Evolutionary conservation across 805 yeast species (phyloP).

Genomic region (Wickerhamomyces hampshirensis): DNA sequence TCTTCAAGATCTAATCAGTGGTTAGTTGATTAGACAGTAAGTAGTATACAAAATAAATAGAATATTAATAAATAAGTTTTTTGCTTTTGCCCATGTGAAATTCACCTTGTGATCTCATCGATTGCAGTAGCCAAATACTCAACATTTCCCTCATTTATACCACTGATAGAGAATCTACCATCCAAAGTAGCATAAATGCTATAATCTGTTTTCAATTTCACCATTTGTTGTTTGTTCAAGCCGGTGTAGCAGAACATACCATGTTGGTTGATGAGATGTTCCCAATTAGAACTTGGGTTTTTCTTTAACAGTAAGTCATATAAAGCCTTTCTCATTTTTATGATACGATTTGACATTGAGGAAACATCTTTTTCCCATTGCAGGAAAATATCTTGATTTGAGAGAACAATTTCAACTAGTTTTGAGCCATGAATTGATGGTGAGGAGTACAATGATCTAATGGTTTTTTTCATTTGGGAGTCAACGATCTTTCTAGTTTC

Average conservation of each 20-base stretch:
- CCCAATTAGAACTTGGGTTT: constrained; percentile 60
- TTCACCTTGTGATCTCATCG: constrained; percentile 35
- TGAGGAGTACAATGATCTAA: constrained; percentile 85
- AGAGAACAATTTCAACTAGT: constrained; percentile 74
- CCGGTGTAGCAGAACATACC: constrained; percentile 98
- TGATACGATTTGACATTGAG: constrained; percentile 74
- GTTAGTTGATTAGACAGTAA: no score
- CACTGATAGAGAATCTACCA: constrained; percentile 90
- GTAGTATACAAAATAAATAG: background rate
- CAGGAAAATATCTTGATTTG: constrained; percentile 48
- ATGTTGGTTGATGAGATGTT: constrained; percentile 79
- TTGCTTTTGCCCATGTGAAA: no score
- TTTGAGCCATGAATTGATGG: constrained; percentile 95
- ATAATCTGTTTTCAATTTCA: constrained; percentile 60
- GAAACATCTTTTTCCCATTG: constrained; percentile 84
- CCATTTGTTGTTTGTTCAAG: constrained; percentile 63
- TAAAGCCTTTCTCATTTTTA: constrained; percentile 61
- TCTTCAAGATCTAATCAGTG: no score
- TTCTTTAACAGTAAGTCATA: constrained; percentile 52
- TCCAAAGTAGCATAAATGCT: constrained; percentile 83
- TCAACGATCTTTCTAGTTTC: constrained; percentile 48
- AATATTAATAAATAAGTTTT: background rate
- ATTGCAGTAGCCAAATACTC: constrained; percentile 64
- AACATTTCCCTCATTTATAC: constrained; percentile 76
- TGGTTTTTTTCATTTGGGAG: constrained; percentile 78